A percentile compares a stretch with the other conserved stretches of the same genome.
These are phyloP conservation scores for Vanrija humicola DNA, from an alignment of 1,284 basidiomycete species.

Conservation along the genomic window DNA sequence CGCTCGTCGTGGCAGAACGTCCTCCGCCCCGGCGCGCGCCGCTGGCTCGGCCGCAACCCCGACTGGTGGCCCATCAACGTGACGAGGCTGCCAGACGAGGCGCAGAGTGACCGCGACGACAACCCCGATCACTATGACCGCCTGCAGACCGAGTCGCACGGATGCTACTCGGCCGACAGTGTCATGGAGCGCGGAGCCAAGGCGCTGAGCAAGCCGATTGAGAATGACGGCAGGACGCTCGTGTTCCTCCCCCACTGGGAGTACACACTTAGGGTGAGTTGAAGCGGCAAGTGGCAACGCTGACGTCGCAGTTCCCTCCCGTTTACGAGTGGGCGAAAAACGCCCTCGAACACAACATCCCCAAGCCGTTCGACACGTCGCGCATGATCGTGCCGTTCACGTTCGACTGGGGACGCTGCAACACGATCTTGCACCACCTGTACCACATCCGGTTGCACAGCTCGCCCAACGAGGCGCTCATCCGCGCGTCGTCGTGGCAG, in stretches of 20 bases:
- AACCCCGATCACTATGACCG: slow-evolving; percentile 12
- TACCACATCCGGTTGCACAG: slow-evolving; percentile 15
- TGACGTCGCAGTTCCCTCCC: neutral
- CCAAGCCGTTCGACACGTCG: slow-evolving; percentile 18
- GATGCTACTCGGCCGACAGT: slow-evolving; percentile 26
- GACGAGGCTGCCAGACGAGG: slow-evolving; percentile 13
- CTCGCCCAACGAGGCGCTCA: neutral
- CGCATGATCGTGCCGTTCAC: slow-evolving; percentile 42
- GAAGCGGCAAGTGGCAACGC: neutral
- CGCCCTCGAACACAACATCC: slow-evolving; percentile 21
- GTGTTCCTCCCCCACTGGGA: slow-evolving; percentile 33
- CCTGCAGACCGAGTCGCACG: slow-evolving; percentile 12
- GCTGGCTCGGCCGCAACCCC: slow-evolving; percentile 15
- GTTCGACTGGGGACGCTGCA: slow-evolving; percentile 40
- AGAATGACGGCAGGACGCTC: slow-evolving; percentile 24
- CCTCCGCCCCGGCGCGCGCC: slow-evolving; percentile 21
- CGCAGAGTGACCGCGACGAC: slow-evolving; percentile 10
- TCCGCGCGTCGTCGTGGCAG: slow-evolving; percentile 12
- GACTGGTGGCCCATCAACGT: slow-evolving; percentile 16
- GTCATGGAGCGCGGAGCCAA: slow-evolving; percentile 20
- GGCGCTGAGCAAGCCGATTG: slow-evolving; percentile 16
- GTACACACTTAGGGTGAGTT: slow-evolving; percentile 18
- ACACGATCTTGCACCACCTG: slow-evolving; percentile 14
- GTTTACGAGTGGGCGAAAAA: slow-evolving; percentile 13
- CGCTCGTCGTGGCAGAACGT: slow-evolving; percentile 29